These are phyloP conservation scores for Phytophthora syringae DNA, from an alignment of 352 stramenopile genomes.

Conservation along the genomic window DNA sequence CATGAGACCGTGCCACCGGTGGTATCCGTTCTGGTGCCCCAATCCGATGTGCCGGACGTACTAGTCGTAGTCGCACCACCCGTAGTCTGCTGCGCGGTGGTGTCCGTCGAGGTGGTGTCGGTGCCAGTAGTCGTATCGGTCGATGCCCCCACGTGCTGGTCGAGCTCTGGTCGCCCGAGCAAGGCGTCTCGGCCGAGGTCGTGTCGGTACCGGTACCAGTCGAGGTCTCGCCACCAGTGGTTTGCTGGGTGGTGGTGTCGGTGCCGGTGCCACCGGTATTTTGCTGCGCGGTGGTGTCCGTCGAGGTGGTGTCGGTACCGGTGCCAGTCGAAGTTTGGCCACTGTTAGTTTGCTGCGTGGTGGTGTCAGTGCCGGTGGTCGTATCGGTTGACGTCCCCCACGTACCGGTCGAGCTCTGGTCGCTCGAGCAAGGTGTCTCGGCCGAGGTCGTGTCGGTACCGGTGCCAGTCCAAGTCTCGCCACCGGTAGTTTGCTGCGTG, in stretches of 20 bases:
- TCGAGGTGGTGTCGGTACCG: no score
- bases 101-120: background rate
- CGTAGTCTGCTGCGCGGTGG: slow-evolving; percentile 8
- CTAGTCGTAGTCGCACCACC: background rate
- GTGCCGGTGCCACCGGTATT: no score
- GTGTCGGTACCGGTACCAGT: slow-evolving; percentile 5
- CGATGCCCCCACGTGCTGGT: slow-evolving; percentile 14
- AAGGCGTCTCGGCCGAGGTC: slow-evolving; percentile 18
- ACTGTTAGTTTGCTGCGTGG: no score
- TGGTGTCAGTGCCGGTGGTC: no score
- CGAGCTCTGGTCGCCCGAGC: slow-evolving; percentile 24
- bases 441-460: slow-evolving; percentile 4
- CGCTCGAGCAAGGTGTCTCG: no score
- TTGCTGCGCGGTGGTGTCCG: no score
- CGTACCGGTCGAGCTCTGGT: background rate
- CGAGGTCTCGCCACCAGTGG: no score
- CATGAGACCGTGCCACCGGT: slow-evolving; percentile 5
- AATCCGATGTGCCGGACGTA: no score
- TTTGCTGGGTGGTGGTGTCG: no score
- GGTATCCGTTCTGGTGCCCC: background rate
- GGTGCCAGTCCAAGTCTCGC: background rate
- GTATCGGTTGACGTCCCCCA: no score
- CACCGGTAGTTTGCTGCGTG: no score
- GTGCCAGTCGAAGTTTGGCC: no score
- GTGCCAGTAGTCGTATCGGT: slow-evolving; percentile 1